Evolutionary conservation across 140 eudicot genomes (phyloP).

Genomic region (Senecio squalidus): DNA sequence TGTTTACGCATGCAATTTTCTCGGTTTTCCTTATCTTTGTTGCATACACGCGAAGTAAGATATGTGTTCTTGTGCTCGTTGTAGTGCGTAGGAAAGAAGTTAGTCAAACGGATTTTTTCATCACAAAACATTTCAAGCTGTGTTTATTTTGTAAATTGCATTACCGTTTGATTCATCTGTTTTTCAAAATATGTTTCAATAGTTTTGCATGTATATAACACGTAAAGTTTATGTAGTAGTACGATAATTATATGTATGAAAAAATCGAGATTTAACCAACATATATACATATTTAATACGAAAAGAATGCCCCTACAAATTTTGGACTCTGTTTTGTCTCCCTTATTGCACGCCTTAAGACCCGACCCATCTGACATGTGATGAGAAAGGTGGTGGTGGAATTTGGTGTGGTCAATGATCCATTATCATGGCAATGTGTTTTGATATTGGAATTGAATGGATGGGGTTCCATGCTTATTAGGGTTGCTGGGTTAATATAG

Average conservation of each 20-base stretch:
- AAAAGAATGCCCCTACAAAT: no score
- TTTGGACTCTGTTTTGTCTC: no score
- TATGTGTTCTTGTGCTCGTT: conserved; percentile 6
- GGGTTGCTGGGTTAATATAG: conserved; percentile 10
- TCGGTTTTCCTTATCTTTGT: background rate
- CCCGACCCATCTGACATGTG: conserved; percentile 18
- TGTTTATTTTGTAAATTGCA: background rate
- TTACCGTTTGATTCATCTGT: background rate
- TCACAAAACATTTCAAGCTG: background rate
- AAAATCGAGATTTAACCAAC: no score
- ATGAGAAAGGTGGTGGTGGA: conserved; percentile 21
- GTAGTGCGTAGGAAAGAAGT: conserved; percentile 5
- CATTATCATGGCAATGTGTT: conserved; percentile 28
- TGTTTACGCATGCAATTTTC: conserved; percentile 22
- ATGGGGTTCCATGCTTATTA: conserved; percentile 18
- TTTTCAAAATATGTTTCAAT: no score
- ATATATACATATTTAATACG: no score
- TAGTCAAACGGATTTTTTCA: conserved; percentile 1
- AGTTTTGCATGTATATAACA: no score
- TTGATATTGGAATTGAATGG: conserved; percentile 17
- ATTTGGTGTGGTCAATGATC: conserved; percentile 33
- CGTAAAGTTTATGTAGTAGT: no score
- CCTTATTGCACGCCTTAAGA: no score
- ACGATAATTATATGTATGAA: no score
- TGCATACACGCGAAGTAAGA: conserved; percentile 15